Conservation (phyloP, 1,139 yeast species). For the Schizosaccharomyces versatilis region DNA sequence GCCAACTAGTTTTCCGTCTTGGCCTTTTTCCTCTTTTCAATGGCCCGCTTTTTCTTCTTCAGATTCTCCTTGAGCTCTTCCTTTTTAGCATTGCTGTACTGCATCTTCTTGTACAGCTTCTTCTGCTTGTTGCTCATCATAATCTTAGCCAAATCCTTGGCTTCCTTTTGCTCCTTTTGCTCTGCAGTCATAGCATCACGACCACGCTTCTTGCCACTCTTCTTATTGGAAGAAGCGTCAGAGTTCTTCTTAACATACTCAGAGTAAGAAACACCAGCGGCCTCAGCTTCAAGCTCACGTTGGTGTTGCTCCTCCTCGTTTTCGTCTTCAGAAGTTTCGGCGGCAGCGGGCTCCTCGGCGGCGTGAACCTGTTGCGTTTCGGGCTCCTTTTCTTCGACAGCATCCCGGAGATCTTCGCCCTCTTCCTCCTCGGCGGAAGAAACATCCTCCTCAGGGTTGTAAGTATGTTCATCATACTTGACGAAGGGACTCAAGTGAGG, state of each 20-base stretch:
- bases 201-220: slow-evolving; percentile 17
- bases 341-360: slow-evolving; percentile 13
- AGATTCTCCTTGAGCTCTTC: slow-evolving; percentile 56
- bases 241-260: slow-evolving; percentile 18
- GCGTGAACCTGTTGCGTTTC: slow-evolving; percentile 15
- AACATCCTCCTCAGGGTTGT: slow-evolving; percentile 43
- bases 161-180: slow-evolving; percentile 42
- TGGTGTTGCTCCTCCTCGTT: slow-evolving; percentile 40
- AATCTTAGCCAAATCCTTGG: slow-evolving; percentile 68
- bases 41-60: slow-evolving; percentile 35
- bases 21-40: slow-evolving; percentile 3
- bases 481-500: slow-evolving; percentile 94
- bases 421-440: slow-evolving; percentile 28
- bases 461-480: slow-evolving; percentile 65
- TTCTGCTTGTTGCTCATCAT: slow-evolving; percentile 97
- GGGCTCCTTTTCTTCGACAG: slow-evolving; percentile 22
- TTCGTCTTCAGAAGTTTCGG: slow-evolving; percentile 20
- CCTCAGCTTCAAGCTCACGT: slow-evolving; percentile 75
- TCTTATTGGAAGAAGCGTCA: slow-evolving; percentile 15
- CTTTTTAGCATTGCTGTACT: slow-evolving; percentile 70
- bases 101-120: slow-evolving; percentile 86
- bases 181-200: slow-evolving; percentile 4
- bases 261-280: slow-evolving; percentile 55
- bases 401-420: slow-evolving; percentile 31
- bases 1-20: neutral